phyloP scores from a whole-genome alignment of 495 filamentous ascomycete genomes.

The Sphaerosporella brunnea region DNA sequence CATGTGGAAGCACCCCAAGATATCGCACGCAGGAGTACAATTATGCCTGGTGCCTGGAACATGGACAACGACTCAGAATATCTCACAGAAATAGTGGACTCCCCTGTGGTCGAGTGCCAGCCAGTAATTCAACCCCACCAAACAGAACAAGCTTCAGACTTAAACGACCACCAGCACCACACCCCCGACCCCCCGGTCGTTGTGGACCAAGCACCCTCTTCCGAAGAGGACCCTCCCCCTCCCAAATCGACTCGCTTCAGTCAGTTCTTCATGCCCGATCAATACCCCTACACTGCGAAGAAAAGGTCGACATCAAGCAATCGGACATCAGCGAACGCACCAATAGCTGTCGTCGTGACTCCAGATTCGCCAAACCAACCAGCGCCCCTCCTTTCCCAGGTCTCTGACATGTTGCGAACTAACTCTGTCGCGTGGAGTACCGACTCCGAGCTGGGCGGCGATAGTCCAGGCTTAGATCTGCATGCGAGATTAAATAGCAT shows the following conservation, averaged over 20 bases:
- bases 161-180: too few relatives aligned
- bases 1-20: too few relatives aligned
- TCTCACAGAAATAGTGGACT: too few relatives aligned
- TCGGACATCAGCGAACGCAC: not conserved
- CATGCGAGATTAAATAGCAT: constrained; percentile 9
- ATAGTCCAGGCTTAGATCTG: constrained; percentile 14
- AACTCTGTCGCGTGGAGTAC: constrained; percentile 5
- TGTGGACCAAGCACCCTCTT: too few relatives aligned
- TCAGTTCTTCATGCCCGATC: constrained; percentile 5
- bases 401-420: constrained; percentile 6
- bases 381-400: not conserved
- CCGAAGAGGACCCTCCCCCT: not conserved
- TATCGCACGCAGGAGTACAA: too few relatives aligned
- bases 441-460: not conserved
- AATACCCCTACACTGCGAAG: constrained; percentile 4
- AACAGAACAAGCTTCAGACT: too few relatives aligned
- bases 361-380: constrained; percentile 3
- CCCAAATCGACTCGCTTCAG: not conserved
- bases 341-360: not conserved
- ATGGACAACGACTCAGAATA: too few relatives aligned
- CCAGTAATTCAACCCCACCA: too few relatives aligned
- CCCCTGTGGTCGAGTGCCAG: too few relatives aligned
- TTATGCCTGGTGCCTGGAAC: too few relatives aligned
- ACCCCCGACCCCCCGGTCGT: too few relatives aligned
- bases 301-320: not conserved